Evolutionary conservation across 805 yeast species (phyloP), one percentile per base, ranked within the genome.

Genomic region (Cyberlindnera petersonii): DNA sequence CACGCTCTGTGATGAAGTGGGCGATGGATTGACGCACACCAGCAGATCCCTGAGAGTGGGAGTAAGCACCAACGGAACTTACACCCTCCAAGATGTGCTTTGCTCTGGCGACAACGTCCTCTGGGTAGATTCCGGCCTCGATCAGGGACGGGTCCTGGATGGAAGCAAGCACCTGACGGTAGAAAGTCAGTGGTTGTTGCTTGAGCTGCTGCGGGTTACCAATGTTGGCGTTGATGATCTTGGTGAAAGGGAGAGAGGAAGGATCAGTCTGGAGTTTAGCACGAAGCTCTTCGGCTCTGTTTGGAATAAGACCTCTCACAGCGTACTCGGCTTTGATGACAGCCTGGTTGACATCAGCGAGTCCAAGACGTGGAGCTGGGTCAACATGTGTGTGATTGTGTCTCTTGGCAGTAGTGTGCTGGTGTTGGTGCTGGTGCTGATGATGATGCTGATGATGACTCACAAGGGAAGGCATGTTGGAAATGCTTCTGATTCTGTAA

Each of bases 151-250:
- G 98, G 60, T 86, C 83, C 64, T 93, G 96, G 51, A 91, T 65
- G 31, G 89, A 62, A 1, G 97, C 77, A 43, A 91, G 67, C 4
- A 89, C 95, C 59, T 89, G 95, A 53, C 99, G 75, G 64, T 87
- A 89, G 69, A 93, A 93, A n/a, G 95, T 86, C 52, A 93, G 70
- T 1, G 99, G 98, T 55, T 80, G 74, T 63, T 93, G 99, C 51
- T 87, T 91, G 58, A 93, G 71, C 60, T 91, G 98, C 64, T 93
- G 99, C 2, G 99, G 99, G 60, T 93, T 93, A 22, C 99, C 99
- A 47, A 93, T 93, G 60, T 93, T 93, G 47, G 96, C 93, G 55
- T 78, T 81, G 58, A 94, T 83, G 53, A 93, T 85, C 44, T 74
- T 67, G 30, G 74, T 64, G 58, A 88, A 93, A 1, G 95, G 95